Evolutionary conservation across 2,329 filamentous ascomycete genomes (phyloP).

Genomic region (Acephala macrosclerotiorum): DNA sequence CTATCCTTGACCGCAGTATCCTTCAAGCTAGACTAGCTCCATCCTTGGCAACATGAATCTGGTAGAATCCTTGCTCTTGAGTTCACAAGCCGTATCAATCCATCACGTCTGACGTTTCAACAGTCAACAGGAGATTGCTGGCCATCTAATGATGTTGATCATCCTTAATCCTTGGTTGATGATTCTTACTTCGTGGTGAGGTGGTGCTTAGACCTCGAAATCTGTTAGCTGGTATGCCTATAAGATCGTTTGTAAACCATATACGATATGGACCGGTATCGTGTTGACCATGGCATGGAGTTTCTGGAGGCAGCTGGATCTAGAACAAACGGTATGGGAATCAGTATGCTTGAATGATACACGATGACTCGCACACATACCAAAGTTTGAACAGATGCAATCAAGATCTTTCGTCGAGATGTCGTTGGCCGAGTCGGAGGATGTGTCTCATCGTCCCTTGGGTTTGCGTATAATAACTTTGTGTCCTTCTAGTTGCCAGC

Average conservation of each 20-base stretch:
- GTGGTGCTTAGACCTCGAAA: neutral
- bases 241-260: neutral
- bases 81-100: neutral
- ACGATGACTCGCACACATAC: neutral
- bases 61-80: neutral
- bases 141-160: neutral
- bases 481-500: conserved; percentile 80
- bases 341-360: neutral
- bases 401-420: neutral
- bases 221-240: neutral
- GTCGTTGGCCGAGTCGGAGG: neutral
- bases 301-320: neutral
- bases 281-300: neutral
- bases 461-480: conserved; percentile 78
- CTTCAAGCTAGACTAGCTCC: neutral
- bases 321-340: neutral
- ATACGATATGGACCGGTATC: neutral
- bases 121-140: neutral
- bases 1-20: neutral
- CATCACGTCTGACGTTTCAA: neutral
- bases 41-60: neutral
- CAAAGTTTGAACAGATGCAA: neutral
- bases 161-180: neutral
- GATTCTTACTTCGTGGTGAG: neutral
- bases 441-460: conserved; percentile 49